phyloP scores from a whole-genome alignment of 2,329 filamentous ascomycete species.

The Colletotrichum sp. region DNA sequence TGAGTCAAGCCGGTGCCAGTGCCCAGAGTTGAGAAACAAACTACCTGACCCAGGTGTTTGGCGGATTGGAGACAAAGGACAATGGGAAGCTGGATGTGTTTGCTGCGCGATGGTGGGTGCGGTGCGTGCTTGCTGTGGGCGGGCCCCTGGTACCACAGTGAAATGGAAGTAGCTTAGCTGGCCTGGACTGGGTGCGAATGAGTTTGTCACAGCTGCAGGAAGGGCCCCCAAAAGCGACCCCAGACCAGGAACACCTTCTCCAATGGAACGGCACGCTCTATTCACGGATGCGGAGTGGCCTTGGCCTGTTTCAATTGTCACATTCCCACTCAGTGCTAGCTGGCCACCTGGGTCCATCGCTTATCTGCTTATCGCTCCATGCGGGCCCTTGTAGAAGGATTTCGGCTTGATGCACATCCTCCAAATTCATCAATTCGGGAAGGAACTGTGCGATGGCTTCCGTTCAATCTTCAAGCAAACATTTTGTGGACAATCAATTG shows the following conservation, averaged over 20 bases:
- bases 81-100: neutral
- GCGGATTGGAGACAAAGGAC: neutral
- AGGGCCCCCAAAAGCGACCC: neutral
- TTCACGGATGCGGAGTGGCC: slow-evolving; percentile 4
- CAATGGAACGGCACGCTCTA: neutral
- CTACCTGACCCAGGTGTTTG: too few relatives aligned
- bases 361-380: neutral
- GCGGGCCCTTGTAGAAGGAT: neutral
- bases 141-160: neutral
- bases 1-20: neutral
- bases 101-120: neutral
- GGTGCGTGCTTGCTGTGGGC: neutral
- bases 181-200: neutral
- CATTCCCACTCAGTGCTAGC: neutral
- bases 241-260: neutral
- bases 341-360: neutral
- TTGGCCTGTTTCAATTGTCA: slow-evolving; percentile 11
- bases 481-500: neutral
- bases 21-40: neutral
- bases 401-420: neutral
- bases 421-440: neutral
- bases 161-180: neutral
- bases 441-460: neutral
- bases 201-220: neutral
- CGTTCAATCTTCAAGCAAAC: neutral